Evolutionary conservation across 208 protist genomes (phyloP), one percentile per base, ranked within the genome.

Genomic region (Borovskyia barvae): DNA sequence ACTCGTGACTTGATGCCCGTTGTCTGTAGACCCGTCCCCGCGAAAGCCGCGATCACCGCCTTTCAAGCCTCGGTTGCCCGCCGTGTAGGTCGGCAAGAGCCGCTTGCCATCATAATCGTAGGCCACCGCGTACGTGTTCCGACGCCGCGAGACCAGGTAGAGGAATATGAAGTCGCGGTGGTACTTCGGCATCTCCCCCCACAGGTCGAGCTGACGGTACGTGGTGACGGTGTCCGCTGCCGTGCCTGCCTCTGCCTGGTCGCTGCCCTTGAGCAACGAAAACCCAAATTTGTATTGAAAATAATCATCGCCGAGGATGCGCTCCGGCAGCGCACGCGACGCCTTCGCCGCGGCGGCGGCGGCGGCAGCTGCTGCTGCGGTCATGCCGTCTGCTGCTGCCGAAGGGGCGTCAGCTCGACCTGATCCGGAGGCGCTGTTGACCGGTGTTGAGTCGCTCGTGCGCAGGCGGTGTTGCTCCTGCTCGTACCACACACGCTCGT

Each of bases 111-210:
- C 70, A 66, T 92, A 93, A 56, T 91, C 82, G 79, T 92, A 95
- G 5, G 83, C 80, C 29, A 95, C 89, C 14, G 89, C 89, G 73
- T 93, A 95, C 14, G 85, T 93, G 66, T 95, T 95, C 33, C 89
- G 84, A 6, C 89, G 79, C 4, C 89, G 77, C 22, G 85, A 87
- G 54, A 95, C 71, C 24, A 95, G 60, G 46, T 95, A 95, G 22
- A 95, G 73, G 33, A 95, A 95, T 20, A 92, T 56, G 72, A 88
- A 92, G 51, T 93, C 83, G 22, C 66, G 51, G 51, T 69, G 67
- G 71, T 95, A 95, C 72, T 87, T 92, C n/a, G 89, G 89, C 80
- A 95, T 84, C 64, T 95, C 89, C 1, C 72, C 89, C 86, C 89
- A 95, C 37, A 90, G 62, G 29, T 95, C 89, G 0, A 95, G 80